Evolutionary conservation across 139 green algal genomes (phyloP).

Genomic region (Astrephomene gubernaculifera): DNA sequence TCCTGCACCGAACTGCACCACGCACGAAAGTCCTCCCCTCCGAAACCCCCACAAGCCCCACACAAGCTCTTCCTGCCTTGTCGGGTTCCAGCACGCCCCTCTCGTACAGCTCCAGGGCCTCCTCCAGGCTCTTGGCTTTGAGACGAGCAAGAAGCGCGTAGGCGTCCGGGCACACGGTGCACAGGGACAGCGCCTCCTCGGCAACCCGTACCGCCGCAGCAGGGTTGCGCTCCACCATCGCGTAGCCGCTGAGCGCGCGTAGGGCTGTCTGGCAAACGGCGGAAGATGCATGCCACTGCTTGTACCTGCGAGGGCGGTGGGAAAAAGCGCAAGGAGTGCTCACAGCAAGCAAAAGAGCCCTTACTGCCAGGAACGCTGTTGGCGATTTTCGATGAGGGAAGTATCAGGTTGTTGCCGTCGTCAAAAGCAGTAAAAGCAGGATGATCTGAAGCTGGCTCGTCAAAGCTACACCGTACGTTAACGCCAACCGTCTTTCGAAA

Average conservation of each 20-base stretch:
- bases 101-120: slow-evolving; percentile 6
- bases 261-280: neutral
- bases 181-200: neutral
- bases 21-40: neutral
- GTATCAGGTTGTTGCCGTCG: no score
- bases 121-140: neutral
- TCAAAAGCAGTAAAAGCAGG: no score
- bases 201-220: neutral
- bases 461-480: no score
- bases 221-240: neutral
- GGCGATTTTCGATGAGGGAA: no score
- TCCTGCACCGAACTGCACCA: no score
- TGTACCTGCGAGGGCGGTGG: neutral
- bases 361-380: no score
- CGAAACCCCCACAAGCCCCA: neutral
- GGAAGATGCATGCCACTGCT: neutral
- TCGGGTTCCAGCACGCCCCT: neutral
- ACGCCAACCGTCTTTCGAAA: no score
- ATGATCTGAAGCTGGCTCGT: no score
- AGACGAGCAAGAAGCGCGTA: neutral
- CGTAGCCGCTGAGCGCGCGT: neutral
- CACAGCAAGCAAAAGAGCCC: no score
- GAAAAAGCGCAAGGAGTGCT: no score
- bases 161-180: neutral
- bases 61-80: neutral